Evolutionary conservation across 2,329 filamentous ascomycete species (phyloP).

Genomic region (Calcarisporium arbuscula): DNA sequence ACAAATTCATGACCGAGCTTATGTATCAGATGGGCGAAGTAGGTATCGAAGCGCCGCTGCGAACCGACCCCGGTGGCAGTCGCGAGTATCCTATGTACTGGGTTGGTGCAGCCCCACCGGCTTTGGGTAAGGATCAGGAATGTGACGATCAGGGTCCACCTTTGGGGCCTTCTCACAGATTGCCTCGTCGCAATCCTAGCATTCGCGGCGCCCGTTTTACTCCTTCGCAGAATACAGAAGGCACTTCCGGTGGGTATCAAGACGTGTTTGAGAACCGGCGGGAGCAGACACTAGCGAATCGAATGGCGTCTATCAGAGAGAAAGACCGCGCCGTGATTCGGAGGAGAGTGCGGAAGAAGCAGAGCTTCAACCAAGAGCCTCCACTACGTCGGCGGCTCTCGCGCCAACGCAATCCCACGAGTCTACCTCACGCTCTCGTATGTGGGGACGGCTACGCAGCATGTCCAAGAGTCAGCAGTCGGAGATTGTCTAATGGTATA

Average conservation of each 20-base stretch:
- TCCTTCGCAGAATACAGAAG: constrained; percentile 24
- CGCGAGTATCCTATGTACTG: constrained; percentile 61
- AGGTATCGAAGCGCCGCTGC: constrained; percentile 72
- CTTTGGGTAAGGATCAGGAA: constrained; percentile 24
- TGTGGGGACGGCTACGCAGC: constrained; percentile 22
- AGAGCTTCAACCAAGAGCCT: constrained; percentile 18
- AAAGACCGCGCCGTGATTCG: constrained; percentile 25
- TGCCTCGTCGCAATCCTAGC: constrained; percentile 11
- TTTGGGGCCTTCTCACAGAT: constrained; percentile 6
- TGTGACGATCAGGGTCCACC: constrained; percentile 7
- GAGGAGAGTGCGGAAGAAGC: too few species aligned
- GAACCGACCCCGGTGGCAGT: constrained; percentile 58
- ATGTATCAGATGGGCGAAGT: constrained; percentile 80
- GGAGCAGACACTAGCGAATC: constrained; percentile 26
- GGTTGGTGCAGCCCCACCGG: constrained; percentile 27
- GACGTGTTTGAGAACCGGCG: constrained; percentile 40
- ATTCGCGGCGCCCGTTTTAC: constrained; percentile 10
- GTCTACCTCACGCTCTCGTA: constrained; percentile 20
- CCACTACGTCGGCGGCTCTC: constrained; percentile 19
- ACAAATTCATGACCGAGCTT: constrained; percentile 88
- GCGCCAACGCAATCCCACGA: constrained; percentile 14
- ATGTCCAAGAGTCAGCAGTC: constrained; percentile 20
- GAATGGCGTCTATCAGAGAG: constrained; percentile 31
- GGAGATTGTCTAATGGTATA: constrained; percentile 24
- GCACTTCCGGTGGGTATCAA: constrained; percentile 33